Evolutionary conservation across 768 basidiomycete genomes (phyloP).

Genomic region (Mycena sanguinolenta): DNA sequence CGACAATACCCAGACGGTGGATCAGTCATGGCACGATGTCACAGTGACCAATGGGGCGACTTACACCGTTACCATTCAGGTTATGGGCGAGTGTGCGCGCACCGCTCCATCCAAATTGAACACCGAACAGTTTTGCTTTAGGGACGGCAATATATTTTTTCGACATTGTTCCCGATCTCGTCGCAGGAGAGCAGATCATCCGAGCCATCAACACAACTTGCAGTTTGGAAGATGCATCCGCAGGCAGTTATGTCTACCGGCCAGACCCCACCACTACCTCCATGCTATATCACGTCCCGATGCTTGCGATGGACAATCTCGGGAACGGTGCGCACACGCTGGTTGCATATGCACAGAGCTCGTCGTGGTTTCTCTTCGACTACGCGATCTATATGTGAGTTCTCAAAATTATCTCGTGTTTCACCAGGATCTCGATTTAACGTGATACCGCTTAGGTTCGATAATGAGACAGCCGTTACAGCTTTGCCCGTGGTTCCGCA

Average conservation of each 20-base stretch:
- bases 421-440: not conserved
- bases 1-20: not conserved
- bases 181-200: not conserved
- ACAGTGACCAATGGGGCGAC: not conserved
- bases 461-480: not conserved
- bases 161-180: not conserved
- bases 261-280: not conserved
- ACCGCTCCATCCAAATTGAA: too few species aligned
- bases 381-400: not conserved
- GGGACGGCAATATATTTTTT: constrained; percentile 1
- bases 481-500: too few species aligned
- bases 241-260: not conserved
- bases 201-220: not conserved
- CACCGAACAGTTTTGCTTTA: not conserved
- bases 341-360: not conserved
- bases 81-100: not conserved
- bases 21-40: not conserved
- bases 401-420: not conserved
- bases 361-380: not conserved
- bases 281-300: not conserved
- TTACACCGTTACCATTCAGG: not conserved
- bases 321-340: not conserved
- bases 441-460: not conserved
- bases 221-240: not conserved
- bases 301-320: not conserved